A percentile compares a stretch with the other conserved stretches of the same genome.
Conservation (phyloP, 306 rosid species). For the Cercis canadensis region DNA sequence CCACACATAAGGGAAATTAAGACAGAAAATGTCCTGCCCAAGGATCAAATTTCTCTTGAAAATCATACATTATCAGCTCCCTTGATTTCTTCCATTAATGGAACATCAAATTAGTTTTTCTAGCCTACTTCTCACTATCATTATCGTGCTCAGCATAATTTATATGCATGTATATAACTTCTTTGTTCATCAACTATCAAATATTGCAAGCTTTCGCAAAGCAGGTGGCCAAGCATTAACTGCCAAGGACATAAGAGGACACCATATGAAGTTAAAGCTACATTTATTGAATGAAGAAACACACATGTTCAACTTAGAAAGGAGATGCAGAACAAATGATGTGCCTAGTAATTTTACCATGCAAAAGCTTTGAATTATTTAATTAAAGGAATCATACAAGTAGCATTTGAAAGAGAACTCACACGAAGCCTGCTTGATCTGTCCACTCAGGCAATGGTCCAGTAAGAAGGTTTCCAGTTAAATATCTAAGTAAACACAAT, state of each 20-base stretch:
- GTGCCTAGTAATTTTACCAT: no score
- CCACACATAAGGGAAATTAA: not conserved
- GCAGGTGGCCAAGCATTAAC: no score
- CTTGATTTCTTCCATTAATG: not conserved
- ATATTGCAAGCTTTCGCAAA: not conserved
- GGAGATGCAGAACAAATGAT: no score
- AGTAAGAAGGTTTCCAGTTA: slow-evolving; percentile 63
- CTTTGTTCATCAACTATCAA: no score
- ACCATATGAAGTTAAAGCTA: no score
- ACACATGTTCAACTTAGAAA: no score
- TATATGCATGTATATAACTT: no score
- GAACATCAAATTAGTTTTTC: not conserved
- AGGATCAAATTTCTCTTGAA: not conserved
- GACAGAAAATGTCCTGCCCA: no score
- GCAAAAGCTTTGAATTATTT: not conserved
- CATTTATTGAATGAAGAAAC: no score
- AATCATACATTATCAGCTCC: not conserved
- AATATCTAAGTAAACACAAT: slow-evolving; percentile 43
- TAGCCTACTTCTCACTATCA: no score
- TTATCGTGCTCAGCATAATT: no score
- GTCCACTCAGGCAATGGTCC: slow-evolving; percentile 55
- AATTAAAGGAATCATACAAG: not conserved
- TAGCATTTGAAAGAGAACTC: slow-evolving; percentile 33
- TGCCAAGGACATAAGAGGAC: no score
- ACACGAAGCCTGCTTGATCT: slow-evolving; percentile 33